These are phyloP conservation scores for Puccinia hordei DNA, from an alignment of 1,284 basidiomycete species.

Conservation along the genomic window DNA sequence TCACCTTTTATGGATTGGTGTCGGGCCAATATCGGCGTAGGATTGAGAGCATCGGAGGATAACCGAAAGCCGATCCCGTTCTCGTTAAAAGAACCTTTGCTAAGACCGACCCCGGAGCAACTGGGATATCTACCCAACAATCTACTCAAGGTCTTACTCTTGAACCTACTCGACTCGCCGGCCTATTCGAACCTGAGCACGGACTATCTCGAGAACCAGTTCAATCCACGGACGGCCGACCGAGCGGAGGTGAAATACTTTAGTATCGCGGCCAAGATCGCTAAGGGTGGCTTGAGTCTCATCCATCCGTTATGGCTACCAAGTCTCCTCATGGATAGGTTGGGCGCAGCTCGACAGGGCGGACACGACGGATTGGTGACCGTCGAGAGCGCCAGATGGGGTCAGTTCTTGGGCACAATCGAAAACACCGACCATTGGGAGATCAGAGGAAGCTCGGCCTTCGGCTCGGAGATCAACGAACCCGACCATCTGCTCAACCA, in stretches of 20 bases:
- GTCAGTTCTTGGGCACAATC: constrained; percentile 81
- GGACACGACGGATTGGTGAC: constrained; percentile 95
- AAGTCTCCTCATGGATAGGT: constrained; percentile 82
- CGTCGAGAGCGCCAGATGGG: constrained; percentile 85
- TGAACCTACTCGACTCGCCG: constrained; percentile 92
- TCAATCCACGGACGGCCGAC: constrained; percentile 89
- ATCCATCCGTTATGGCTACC: constrained; percentile 97
- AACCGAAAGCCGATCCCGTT: constrained; percentile 25
- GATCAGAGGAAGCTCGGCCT: constrained; percentile 73
- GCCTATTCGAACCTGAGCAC: constrained; percentile 95
- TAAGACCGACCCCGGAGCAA: constrained; percentile 4
- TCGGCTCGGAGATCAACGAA: constrained; percentile 55
- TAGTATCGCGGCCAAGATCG: constrained; percentile 77
- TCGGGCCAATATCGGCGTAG: constrained; percentile 50
- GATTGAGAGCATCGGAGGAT: constrained; percentile 3
- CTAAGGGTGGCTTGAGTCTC: constrained; percentile 67
- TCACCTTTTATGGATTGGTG: constrained; percentile 50
- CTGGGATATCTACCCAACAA: constrained; percentile 63
- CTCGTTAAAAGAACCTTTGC: constrained; percentile 43
- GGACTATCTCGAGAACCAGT: constrained; percentile 76
- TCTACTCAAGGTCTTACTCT: constrained; percentile 80
- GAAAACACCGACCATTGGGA: constrained; percentile 97
- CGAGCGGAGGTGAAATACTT: constrained; percentile 80
- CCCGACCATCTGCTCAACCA: background rate
- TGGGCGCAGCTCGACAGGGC: constrained; percentile 68